phyloP scores from a whole-genome alignment of 306 rosid genomes.

The Trifolium pratense region DNA sequence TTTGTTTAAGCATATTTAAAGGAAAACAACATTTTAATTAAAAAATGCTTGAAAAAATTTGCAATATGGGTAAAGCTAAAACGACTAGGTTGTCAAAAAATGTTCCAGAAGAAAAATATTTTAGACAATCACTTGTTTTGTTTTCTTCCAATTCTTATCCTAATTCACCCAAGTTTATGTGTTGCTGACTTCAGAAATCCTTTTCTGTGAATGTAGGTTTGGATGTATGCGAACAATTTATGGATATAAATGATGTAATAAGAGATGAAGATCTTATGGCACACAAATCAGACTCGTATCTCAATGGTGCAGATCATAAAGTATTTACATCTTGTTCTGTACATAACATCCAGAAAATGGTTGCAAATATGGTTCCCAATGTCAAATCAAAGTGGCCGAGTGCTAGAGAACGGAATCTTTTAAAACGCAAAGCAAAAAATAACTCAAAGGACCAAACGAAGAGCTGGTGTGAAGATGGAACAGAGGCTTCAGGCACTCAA shows the following conservation, averaged over 20 bases:
- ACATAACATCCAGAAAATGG: constrained; percentile 84
- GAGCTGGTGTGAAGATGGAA: constrained; percentile 86
- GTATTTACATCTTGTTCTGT: constrained; percentile 67
- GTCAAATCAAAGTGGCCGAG: constrained; percentile 90
- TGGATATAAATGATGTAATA: constrained; percentile 96
- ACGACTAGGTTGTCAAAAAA: constrained; percentile 1
- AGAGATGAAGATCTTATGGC: constrained; percentile 93
- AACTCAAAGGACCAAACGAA: constrained; percentile 87
- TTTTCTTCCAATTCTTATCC: not conserved
- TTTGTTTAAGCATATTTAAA: too few species aligned
- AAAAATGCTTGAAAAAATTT: not conserved
- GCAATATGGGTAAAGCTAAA: not conserved
- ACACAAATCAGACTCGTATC: constrained; percentile 60
- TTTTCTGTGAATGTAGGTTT: constrained; percentile 64
- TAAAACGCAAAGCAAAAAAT: constrained; percentile 94
- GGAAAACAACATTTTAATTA: too few species aligned
- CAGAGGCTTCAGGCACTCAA: constrained; percentile 61
- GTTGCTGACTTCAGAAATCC: constrained; percentile 35
- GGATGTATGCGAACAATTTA: constrained; percentile 92
- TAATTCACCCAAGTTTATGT: constrained; percentile 13
- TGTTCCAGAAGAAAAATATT: not conserved
- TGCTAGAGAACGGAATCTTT: constrained; percentile 86
- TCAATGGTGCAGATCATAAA: constrained; percentile 70
- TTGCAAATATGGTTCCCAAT: constrained; percentile 90
- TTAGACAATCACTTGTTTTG: not conserved